phyloP scores from a whole-genome alignment of 169 alveolate genomes.

The Plasmodium sp. region DNA sequence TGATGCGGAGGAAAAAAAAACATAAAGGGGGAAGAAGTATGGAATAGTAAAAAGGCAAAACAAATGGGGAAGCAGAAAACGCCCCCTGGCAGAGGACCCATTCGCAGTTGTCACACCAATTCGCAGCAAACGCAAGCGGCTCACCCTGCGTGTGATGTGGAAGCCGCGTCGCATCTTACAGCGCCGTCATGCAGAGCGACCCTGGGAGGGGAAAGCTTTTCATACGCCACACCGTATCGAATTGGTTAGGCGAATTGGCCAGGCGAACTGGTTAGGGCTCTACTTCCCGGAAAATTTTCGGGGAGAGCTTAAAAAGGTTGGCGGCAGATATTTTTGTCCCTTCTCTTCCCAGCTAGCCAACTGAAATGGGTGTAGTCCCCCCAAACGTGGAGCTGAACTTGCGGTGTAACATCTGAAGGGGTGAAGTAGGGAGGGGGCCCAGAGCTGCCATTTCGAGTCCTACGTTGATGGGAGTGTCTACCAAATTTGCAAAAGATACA shows the following conservation, averaged over 20 bases:
- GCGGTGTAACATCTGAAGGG: neutral
- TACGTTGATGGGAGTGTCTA: neutral
- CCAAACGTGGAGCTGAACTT: neutral
- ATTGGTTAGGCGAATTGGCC: neutral
- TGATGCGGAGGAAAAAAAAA: neutral
- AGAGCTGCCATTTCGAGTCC: neutral
- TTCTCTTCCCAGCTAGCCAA: neutral
- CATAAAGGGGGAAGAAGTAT: neutral
- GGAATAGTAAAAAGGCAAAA: neutral
- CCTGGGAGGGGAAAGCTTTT: neutral
- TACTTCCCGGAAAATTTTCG: neutral
- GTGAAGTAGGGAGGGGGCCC: neutral
- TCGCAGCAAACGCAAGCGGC: neutral
- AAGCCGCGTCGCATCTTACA: neutral
- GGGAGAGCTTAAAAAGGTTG: neutral
- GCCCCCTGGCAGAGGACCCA: neutral
- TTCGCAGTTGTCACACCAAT: neutral
- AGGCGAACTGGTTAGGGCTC: neutral
- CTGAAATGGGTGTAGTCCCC: neutral
- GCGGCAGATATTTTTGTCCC: neutral
- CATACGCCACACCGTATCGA: neutral
- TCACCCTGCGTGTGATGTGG: neutral
- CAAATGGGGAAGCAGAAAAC: neutral
- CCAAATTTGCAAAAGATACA: neutral
- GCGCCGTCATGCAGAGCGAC: neutral